Percentiles rank a stretch among this genome's conserved stretches.
Conservation (phyloP, 1,284 basidiomycete species). For the Bondarzewia mesenterica region DNA sequence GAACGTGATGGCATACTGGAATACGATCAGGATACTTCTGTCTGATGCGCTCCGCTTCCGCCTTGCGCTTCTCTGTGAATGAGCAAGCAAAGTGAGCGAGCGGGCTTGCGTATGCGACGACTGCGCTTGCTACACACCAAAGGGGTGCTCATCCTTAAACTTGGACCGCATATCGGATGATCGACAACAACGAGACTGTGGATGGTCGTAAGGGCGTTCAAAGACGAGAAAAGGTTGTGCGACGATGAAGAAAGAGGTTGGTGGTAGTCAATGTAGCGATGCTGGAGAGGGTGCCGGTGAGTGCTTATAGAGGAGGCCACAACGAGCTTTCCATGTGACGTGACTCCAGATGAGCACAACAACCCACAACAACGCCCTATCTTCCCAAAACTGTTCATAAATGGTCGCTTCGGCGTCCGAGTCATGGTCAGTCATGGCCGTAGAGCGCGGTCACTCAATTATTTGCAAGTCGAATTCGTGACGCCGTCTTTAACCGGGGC, state of each 20-base stretch:
- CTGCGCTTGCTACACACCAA: slow-evolving; percentile 55
- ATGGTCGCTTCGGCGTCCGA: background rate
- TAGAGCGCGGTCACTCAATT: too few relatives aligned
- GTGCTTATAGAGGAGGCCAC: background rate
- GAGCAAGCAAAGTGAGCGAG: slow-evolving; percentile 8
- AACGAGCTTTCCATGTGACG: slow-evolving; percentile 1
- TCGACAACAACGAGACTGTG: too few relatives aligned
- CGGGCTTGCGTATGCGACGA: slow-evolving; percentile 5
- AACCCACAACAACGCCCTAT: slow-evolving; percentile 5
- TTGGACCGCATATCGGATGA: slow-evolving; percentile 77
- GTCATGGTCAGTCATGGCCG: too few relatives aligned
- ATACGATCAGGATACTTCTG: slow-evolving; percentile 99
- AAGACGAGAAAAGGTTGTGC: background rate
- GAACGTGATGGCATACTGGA: slow-evolving; percentile 57
- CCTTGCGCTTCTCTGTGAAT: slow-evolving; percentile 90
- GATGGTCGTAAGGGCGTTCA: too few relatives aligned
- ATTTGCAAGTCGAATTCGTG: too few relatives aligned
- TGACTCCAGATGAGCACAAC: slow-evolving; percentile 3
- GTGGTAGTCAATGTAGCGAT: background rate
- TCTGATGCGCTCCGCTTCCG: slow-evolving; percentile 92
- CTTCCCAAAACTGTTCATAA: background rate
- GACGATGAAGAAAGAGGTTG: background rate
- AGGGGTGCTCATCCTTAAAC: slow-evolving; percentile 99
- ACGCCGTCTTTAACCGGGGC: too few relatives aligned
- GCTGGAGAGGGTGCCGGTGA: background rate